Conservation (phyloP, 305 asterid species). For the Solanum hybrid region DNA sequence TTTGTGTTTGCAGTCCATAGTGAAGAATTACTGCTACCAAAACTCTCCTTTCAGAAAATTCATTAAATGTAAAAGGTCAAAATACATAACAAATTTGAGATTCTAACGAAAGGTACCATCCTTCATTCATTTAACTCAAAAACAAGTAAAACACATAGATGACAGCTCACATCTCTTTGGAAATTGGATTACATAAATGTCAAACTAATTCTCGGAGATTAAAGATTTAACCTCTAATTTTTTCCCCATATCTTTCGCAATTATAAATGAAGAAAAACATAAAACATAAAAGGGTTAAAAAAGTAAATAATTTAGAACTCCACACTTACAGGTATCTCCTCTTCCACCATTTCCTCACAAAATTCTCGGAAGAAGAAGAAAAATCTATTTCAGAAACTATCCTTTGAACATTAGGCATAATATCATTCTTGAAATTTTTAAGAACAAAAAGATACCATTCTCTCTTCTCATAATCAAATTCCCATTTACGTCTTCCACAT, state of each 20-base stretch:
- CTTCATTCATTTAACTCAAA: background rate
- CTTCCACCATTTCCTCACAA: constrained; percentile 24
- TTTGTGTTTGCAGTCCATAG: background rate
- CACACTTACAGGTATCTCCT: constrained; percentile 31
- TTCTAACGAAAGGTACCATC: background rate
- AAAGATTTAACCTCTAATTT: background rate
- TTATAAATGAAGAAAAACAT: background rate
- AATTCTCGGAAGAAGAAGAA: constrained; percentile 11
- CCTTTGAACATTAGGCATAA: constrained; percentile 29
- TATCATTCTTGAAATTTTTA: constrained; percentile 20
- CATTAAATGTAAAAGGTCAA: background rate
- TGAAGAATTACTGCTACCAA: background rate
- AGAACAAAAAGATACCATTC: constrained; percentile 23
- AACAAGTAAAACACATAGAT: background rate
- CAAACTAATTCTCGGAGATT: background rate
- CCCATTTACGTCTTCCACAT: constrained; percentile 14
- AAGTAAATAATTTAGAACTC: constrained; percentile 7
- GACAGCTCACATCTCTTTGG: background rate
- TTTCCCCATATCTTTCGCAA: background rate
- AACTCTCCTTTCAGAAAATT: background rate
- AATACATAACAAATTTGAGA: background rate
- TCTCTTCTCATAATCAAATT: background rate
- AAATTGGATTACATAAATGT: background rate
- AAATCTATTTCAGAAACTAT: constrained; percentile 24
- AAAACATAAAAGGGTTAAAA: background rate